phyloP scores from a whole-genome alignment of 805 yeast species.

The Huiozyma sinensis region DNA sequence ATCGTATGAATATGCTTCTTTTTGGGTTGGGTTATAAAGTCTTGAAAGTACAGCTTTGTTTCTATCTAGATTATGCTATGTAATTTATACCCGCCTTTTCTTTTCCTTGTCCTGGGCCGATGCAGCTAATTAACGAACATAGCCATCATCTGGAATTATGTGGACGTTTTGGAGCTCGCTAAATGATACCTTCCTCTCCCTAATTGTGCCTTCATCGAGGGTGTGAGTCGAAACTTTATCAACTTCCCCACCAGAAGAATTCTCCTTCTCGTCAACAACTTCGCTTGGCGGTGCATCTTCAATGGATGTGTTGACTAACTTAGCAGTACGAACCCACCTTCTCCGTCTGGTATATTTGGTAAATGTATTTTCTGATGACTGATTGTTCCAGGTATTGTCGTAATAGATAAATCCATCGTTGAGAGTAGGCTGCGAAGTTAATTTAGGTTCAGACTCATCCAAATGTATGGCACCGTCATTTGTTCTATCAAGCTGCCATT shows the following conservation, averaged over 20 bases:
- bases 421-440: slow-evolving; percentile 53
- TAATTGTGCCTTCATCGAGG: background rate
- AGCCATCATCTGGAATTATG: slow-evolving; percentile 13
- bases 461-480: slow-evolving; percentile 78
- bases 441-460: slow-evolving; percentile 40
- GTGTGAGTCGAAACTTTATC: background rate
- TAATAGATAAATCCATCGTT: slow-evolving; percentile 84
- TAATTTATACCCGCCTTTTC: background rate
- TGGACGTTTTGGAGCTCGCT: slow-evolving; percentile 21
- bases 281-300: background rate
- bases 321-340: slow-evolving; percentile 94
- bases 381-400: slow-evolving; percentile 91
- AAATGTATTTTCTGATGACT: slow-evolving; percentile 77
- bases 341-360: slow-evolving; percentile 89
- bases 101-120: background rate
- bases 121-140: background rate
- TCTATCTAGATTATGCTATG: no score
- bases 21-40: background rate
- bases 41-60: no score
- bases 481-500: slow-evolving; percentile 85
- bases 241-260: slow-evolving; percentile 1
- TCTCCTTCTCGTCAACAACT: slow-evolving; percentile 1
- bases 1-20: slow-evolving; percentile 32
- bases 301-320: slow-evolving; percentile 37
- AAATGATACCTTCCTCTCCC: slow-evolving; percentile 25